Evolutionary conservation across 1,139 yeast species (phyloP).

Genomic region (Zygosaccharomyces sapae): DNA sequence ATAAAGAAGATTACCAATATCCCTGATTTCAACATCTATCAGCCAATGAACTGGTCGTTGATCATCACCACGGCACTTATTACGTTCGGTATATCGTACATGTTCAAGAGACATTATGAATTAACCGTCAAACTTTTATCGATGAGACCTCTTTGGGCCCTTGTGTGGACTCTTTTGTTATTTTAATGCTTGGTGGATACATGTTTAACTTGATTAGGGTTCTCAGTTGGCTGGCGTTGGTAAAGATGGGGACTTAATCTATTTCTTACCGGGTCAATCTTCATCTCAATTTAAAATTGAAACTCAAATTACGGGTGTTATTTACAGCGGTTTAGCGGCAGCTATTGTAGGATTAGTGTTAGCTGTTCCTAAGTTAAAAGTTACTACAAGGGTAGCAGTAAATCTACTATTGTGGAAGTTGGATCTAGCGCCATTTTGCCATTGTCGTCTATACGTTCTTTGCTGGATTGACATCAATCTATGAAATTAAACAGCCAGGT

Average conservation of each 20-base stretch:
- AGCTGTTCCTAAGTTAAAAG: constrained; percentile 46
- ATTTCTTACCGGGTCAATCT: constrained; percentile 61
- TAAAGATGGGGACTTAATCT: constrained; percentile 53
- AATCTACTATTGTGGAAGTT: constrained; percentile 41
- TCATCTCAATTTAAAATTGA: constrained; percentile 77
- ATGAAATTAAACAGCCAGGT: constrained; percentile 54
- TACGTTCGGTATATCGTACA: constrained; percentile 31
- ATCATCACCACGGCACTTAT: constrained; percentile 43
- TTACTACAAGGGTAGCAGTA: constrained; percentile 19
- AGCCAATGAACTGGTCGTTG: constrained; percentile 56
- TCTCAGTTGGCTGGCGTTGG: constrained; percentile 63
- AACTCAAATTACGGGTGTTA: constrained; percentile 66
- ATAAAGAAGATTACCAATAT: constrained; percentile 44
- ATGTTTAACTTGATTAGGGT: constrained; percentile 88
- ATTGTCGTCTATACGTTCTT: constrained; percentile 47
- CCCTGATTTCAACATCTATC: constrained; percentile 43
- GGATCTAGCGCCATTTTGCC: constrained; percentile 43
- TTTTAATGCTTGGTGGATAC: constrained; percentile 81
- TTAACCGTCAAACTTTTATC: constrained; percentile 35
- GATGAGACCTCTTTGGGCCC: constrained; percentile 62
- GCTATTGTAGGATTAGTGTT: constrained; percentile 48
- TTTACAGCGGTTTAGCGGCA: constrained; percentile 57
- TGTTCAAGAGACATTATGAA: constrained; percentile 34
- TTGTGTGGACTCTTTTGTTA: constrained; percentile 52
- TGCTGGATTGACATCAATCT: constrained; percentile 52